A percentile compares a stretch with the other conserved stretches of the same genome.
phyloP scores from a whole-genome alignment of 352 stramenopile species.

The Phytophthora europaea region DNA sequence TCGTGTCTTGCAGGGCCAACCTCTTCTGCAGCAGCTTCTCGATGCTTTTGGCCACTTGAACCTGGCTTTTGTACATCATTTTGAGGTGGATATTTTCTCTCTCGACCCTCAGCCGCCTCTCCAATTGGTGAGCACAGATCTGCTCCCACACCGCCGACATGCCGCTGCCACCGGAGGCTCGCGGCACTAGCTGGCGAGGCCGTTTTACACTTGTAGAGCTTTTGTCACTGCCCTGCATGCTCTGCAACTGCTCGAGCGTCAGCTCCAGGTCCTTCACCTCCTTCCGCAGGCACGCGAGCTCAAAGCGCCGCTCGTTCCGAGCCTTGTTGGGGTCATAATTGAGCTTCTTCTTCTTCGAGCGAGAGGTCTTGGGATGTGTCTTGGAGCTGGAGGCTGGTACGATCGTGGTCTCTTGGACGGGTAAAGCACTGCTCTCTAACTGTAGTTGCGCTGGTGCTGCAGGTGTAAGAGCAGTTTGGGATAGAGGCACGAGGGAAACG shows the following conservation, averaged over 20 bases:
- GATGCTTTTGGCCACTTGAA: conserved; percentile 39
- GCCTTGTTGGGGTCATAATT: conserved; percentile 49
- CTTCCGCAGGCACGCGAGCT: conserved; percentile 44
- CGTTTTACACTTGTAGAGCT: conserved; percentile 17
- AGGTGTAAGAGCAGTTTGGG: background rate
- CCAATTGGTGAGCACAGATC: conserved; percentile 40
- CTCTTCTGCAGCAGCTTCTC: conserved; percentile 41
- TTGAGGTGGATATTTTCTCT: conserved; percentile 52
- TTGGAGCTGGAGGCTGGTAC: conserved; percentile 2
- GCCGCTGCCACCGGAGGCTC: conserved; percentile 2
- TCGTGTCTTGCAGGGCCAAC: conserved; percentile 26
- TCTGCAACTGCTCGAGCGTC: conserved; percentile 37
- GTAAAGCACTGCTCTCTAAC: conserved; percentile 11
- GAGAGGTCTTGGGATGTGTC: conserved; percentile 10
- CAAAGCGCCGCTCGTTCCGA: conserved; percentile 43
- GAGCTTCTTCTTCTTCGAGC: conserved; percentile 36
- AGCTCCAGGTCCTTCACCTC: conserved; percentile 44
- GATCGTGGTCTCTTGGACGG: conserved; percentile 1
- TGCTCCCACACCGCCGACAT: conserved; percentile 45
- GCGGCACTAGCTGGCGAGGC: conserved; percentile 9
- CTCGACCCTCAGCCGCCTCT: conserved; percentile 32
- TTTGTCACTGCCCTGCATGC: conserved; percentile 14
- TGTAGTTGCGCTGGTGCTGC: background rate
- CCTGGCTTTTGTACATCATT: conserved; percentile 44
- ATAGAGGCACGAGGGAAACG: background rate